Conservation (phyloP, 2,329 filamentous ascomycete genomes). For the Camillea tinctor region DNA sequence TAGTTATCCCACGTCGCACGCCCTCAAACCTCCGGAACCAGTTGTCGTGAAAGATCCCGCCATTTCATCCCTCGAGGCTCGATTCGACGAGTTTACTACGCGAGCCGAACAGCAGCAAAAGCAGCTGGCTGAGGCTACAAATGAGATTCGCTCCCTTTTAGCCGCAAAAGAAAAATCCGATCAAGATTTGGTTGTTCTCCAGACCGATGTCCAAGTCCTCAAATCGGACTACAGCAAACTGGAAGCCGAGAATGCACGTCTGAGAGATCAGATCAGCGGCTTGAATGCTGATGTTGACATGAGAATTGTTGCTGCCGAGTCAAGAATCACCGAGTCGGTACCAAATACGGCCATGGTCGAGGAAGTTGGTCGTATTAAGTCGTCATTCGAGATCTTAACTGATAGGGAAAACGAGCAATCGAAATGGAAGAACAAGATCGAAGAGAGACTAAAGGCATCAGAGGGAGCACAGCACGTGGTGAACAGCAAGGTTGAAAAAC, state of each 20-base stretch:
- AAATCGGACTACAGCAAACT: background rate
- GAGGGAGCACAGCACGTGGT: background rate
- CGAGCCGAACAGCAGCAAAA: constrained; percentile 12
- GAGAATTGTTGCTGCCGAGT: background rate
- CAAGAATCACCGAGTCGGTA: background rate
- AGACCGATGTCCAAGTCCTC: constrained; percentile 8
- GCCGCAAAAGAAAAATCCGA: constrained; percentile 5
- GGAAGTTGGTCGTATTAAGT: background rate
- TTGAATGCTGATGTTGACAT: background rate
- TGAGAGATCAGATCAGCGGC: background rate
- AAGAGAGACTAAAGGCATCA: background rate
- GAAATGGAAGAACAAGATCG: background rate
- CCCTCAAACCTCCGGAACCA: constrained; percentile 7
- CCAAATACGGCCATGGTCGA: background rate
- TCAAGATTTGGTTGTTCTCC: constrained; percentile 6
- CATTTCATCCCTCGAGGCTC: constrained; percentile 19
- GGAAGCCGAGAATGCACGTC: background rate
- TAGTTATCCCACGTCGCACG: constrained; percentile 2
- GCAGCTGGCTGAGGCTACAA: constrained; percentile 10
- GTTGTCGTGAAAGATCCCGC: constrained; percentile 10
- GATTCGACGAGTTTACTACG: constrained; percentile 20
- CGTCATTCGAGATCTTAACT: background rate
- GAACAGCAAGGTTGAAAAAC: constrained; percentile 7
- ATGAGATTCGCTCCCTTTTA: constrained; percentile 1
- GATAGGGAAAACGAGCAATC: background rate